Base-by-base conservation (phyloP, 495 filamentous ascomycete species). In the Thozetella sp. region DNA sequence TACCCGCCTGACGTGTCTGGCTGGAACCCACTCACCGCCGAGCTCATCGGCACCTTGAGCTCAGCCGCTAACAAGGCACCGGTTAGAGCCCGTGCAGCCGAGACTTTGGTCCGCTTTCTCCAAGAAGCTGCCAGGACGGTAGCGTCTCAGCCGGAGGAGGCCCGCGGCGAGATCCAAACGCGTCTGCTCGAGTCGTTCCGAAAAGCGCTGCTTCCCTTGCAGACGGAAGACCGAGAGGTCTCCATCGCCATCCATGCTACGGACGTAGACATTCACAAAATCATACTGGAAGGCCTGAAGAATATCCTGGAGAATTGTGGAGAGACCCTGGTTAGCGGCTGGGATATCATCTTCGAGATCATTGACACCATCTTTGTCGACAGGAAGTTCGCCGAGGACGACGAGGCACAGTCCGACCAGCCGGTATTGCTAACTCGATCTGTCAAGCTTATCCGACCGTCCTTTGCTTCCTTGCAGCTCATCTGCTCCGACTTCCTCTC, bases 401-500 rank as follows among this genome's bases (percentile, higher is more conserved):
- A 66, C 15, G 63, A 66, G 17, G 22, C 59, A 15, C 22, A 55
- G 27, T 48, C 60, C 19, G 64, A 65, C 59, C 65, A 65, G 6
- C 23, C 60, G 3, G 54, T 61, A 6, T 66, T 80, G 4, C 74
- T 65, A n/a, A 85, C 87, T 23, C 83, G 84, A 26, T 93, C 93
- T 4, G 78, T 85, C 57, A 87, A 86, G 52, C 82, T 99, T 9
- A 88, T 96, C 51, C 85, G 91, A 45, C 87, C 92, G 19, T 90
- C 93, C 0, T 98, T 98, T 66, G 88, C 85, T 55, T 95, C 93
- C 25, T 68, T 96, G 17, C 93, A 98, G 66, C 85, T 99, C 4
- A 90, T 98, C 40, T 96, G 93, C 65, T 97, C 95, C 2, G 95
- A 99, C 70, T 99, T 97, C 63, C 75, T 98, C 9, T 80, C 87